Evolutionary conservation across 2,329 filamentous ascomycete species (phyloP).

Genomic region (Trichophyton rubrum): DNA sequence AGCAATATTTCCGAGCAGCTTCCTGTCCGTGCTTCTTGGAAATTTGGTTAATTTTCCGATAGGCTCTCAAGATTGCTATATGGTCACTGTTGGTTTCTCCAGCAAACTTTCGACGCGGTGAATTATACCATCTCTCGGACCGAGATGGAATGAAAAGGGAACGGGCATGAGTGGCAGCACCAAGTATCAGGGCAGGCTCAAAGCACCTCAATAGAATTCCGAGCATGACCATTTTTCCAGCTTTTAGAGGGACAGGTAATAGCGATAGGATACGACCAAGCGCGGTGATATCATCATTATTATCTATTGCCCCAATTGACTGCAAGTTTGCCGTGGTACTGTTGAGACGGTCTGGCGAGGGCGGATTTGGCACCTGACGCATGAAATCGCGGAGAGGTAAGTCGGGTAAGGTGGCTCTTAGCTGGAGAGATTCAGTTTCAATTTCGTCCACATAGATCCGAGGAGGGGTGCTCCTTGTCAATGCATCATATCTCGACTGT

Average conservation of each 20-base stretch:
- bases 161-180: conserved; percentile 23
- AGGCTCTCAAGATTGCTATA: conserved; percentile 34
- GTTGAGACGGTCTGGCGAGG: conserved; percentile 25
- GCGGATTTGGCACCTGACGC: conserved; percentile 35
- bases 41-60: conserved; percentile 27
- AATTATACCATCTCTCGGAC: conserved; percentile 9
- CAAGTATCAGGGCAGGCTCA: conserved; percentile 38
- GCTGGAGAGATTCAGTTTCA: conserved; percentile 33
- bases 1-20: conserved; percentile 21
- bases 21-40: conserved; percentile 20
- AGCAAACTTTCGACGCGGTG: conserved; percentile 20
- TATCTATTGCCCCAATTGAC: conserved; percentile 32
- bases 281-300: conserved; percentile 32
- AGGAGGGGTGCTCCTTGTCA: conserved; percentile 24
- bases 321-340: conserved; percentile 30
- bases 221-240: conserved; percentile 40
- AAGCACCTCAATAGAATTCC: conserved; percentile 42
- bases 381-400: conserved; percentile 32
- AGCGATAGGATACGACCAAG: conserved; percentile 35
- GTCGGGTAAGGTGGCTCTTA: conserved; percentile 30
- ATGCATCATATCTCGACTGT: conserved; percentile 22
- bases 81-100: conserved; percentile 34
- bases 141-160: conserved; percentile 21
- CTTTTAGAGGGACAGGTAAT: conserved; percentile 33
- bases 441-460: conserved; percentile 36